A percentile compares a stretch with the other conserved stretches of the same genome.
These are phyloP conservation scores for carrot (Daucus carota) DNA, from an alignment of 129 eudicot genomes.

Conservation along the genomic window DH1_v3.0 NC_030385.2:34560501-34561000, in stretches of 20 bases:
- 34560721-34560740: neutral
- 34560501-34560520: too few relatives aligned
- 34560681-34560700: neutral
- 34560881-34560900: conserved; percentile 39
- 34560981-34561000: conserved; percentile 48
- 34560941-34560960: conserved; percentile 66
- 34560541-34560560: too few relatives aligned
- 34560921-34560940: conserved; percentile 63
- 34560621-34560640: neutral
- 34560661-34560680: neutral
- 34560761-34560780: neutral
- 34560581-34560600: too few relatives aligned
- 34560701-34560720: neutral
- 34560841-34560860: conserved; percentile 91
- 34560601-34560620: too few relatives aligned
- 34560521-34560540: too few relatives aligned
- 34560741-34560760: neutral
- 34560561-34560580: too few relatives aligned
- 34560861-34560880: conserved; percentile 66
- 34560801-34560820: conserved; percentile 47
- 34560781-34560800: conserved; percentile 32
- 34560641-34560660: neutral
- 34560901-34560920: conserved; percentile 56
- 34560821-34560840: conserved; percentile 79
- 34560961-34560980: conserved; percentile 74